phyloP scores from a whole-genome alignment of 495 filamentous ascomycete species.

The Trichoderma virens region DNA sequence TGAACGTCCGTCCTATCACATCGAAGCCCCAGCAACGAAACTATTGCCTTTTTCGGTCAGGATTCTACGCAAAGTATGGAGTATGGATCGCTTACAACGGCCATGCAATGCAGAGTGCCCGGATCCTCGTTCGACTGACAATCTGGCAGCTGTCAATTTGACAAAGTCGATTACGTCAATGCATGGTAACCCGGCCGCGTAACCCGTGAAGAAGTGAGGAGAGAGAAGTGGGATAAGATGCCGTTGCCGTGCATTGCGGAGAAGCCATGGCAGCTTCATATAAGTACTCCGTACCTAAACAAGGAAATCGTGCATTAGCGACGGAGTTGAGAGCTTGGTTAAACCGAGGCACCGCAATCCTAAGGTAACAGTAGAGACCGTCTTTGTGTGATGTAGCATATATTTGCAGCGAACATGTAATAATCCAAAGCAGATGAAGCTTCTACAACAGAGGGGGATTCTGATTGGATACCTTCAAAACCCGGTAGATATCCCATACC shows the following conservation, averaged over 20 bases:
- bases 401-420: too few relatives aligned
- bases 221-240: background rate
- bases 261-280: too few relatives aligned
- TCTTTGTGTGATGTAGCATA: background rate
- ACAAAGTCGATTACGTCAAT: background rate
- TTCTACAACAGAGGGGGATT: too few relatives aligned
- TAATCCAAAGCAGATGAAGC: too few relatives aligned
- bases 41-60: background rate
- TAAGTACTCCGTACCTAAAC: too few relatives aligned
- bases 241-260: background rate
- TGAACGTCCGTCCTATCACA: too few relatives aligned
- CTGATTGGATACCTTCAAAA: too few relatives aligned
- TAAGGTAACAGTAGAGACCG: too few relatives aligned
- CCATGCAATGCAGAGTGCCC: background rate
- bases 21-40: too few relatives aligned
- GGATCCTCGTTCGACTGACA: background rate
- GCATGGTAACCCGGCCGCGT: background rate
- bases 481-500: background rate
- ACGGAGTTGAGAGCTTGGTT: background rate
- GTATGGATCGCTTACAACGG: background rate
- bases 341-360: background rate
- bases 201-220: background rate
- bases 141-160: background rate
- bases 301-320: background rate
- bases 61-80: background rate